Conservation (phyloP, 23 red algal genomes). For the Gracilaria domingensis region DNA sequence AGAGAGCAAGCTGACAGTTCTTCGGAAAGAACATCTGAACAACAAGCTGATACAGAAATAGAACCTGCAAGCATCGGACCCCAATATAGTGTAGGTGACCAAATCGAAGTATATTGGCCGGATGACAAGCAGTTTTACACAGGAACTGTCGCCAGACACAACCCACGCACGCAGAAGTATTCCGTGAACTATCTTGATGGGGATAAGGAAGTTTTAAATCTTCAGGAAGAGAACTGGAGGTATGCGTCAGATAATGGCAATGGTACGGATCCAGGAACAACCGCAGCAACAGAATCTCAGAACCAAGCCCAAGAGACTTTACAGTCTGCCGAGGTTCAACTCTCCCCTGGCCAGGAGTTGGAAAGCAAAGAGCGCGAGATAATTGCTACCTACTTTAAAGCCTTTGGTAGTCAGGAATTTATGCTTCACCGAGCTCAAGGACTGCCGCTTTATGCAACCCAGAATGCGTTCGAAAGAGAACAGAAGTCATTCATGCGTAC, state of each 20-base stretch:
- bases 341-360: background rate
- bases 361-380: background rate
- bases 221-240: background rate
- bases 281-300: too few relatives aligned
- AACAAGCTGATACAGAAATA: too few relatives aligned
- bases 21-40: too few relatives aligned
- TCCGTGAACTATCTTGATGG: background rate
- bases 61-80: background rate
- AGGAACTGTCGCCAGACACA: background rate
- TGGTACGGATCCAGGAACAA: too few relatives aligned
- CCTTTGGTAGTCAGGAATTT: background rate
- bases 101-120: conserved; percentile 23
- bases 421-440: conserved; percentile 32
- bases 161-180: background rate
- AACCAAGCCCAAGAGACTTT: background rate
- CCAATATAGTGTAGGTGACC: background rate
- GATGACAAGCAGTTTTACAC: conserved; percentile 2
- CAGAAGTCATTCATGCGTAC: conserved; percentile 49
- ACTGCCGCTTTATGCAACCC: conserved; percentile 1
- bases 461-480: conserved; percentile 41
- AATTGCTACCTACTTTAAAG: background rate
- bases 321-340: background rate
- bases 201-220: background rate
- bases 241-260: too few relatives aligned
- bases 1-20: too few relatives aligned